These are phyloP conservation scores for Hanseniaspora pseudoguilliermondii DNA, from an alignment of 805 yeast species.

Conservation along the genomic window DNA sequence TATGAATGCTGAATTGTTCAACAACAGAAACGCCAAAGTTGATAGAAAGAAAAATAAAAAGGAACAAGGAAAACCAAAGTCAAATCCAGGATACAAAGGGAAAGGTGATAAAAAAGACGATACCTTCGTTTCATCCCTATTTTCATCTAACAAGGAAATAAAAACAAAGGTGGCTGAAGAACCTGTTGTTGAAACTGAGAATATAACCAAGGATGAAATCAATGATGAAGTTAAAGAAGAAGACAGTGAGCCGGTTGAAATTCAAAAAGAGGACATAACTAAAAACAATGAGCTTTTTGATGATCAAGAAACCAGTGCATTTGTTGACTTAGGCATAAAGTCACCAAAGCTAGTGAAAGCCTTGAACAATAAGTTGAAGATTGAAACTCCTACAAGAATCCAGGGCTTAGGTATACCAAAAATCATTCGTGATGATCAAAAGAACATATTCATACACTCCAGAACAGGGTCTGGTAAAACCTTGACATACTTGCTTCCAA, in stretches of 20 bases:
- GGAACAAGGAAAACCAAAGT: constrained; percentile 17
- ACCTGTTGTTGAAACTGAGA: constrained; percentile 26
- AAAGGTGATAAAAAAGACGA: constrained; percentile 22
- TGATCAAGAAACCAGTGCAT: constrained; percentile 62
- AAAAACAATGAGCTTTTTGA: constrained; percentile 64
- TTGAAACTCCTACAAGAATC: constrained; percentile 67
- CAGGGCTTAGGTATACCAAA: constrained; percentile 72
- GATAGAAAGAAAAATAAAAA: not conserved
- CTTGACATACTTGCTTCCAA: constrained; percentile 72
- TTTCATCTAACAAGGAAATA: constrained; percentile 54
- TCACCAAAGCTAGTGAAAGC: constrained; percentile 37
- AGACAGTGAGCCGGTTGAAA: constrained; percentile 82
- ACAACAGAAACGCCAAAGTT: constrained; percentile 13
- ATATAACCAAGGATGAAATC: constrained; percentile 24
- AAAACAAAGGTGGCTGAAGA: constrained; percentile 25
- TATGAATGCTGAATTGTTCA: constrained; percentile 5
- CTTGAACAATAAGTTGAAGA: constrained; percentile 42
- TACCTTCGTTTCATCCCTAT: constrained; percentile 74
- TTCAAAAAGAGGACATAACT: constrained; percentile 29
- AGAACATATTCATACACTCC: constrained; percentile 80
- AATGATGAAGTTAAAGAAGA: constrained; percentile 27
- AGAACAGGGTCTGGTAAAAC: constrained; percentile 99
- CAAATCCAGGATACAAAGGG: constrained; percentile 30
- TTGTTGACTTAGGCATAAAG: constrained; percentile 58
- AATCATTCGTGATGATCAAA: constrained; percentile 26